A percentile compares a stretch with the other conserved stretches of the same genome.
phyloP scores from a whole-genome alignment of 352 stramenopile genomes.

The Pythium pyrilobum region DNA sequence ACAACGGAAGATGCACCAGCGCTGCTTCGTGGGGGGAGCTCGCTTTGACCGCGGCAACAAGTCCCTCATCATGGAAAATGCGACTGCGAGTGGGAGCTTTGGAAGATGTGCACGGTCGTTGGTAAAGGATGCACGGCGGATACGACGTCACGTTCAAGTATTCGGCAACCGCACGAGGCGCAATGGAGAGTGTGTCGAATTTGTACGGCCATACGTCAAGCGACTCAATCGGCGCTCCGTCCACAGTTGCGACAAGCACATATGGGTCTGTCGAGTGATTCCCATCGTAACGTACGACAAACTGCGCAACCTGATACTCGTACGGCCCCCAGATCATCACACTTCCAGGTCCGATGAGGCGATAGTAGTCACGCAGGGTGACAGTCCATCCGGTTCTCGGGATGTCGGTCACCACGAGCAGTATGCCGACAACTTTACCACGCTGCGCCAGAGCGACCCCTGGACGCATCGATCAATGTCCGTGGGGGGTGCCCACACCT shows the following conservation, averaged over 20 bases:
- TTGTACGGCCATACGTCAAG: constrained; percentile 7
- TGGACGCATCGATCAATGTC: too few relatives aligned
- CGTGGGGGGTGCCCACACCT: too few relatives aligned
- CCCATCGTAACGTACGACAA: constrained; percentile 1
- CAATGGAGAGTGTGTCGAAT: constrained; percentile 2
- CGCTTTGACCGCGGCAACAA: constrained; percentile 14
- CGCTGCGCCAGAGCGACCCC: too few relatives aligned
- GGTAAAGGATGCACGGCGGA: constrained; percentile 24
- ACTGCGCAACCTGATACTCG: constrained; percentile 30
- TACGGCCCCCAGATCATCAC: constrained; percentile 33
- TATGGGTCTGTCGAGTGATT: not conserved
- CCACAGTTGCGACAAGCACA: not conserved
- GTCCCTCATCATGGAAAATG: constrained; percentile 34
- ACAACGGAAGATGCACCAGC: too few relatives aligned
- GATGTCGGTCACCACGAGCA: constrained; percentile 37
- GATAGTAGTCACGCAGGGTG: constrained; percentile 20
- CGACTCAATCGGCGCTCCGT: not conserved
- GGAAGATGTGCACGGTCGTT: not conserved
- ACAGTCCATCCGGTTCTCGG: constrained; percentile 33
- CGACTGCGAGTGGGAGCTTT: constrained; percentile 16
- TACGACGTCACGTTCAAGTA: constrained; percentile 8
- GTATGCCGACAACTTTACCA: too few relatives aligned
- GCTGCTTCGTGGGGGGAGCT: not conserved
- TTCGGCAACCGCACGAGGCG: not conserved
- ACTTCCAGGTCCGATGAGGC: constrained; percentile 18